Base-by-base conservation (phyloP, 371 early-diverging fungal genomes). In the Rhizopus sp. region DNA sequence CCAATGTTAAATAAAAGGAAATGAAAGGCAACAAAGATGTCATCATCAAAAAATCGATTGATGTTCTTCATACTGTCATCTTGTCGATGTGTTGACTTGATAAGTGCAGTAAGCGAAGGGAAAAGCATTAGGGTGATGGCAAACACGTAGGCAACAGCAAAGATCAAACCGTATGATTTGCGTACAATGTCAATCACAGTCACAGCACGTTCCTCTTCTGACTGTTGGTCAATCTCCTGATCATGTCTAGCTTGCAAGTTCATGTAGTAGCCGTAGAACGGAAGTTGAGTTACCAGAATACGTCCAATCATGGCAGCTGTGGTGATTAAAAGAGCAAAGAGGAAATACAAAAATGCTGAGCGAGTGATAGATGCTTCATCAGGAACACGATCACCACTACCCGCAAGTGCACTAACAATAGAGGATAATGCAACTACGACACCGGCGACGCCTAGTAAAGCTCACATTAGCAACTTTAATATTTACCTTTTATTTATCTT, bases 1-100 rank as follows among this genome's bases (percentile, higher is more conserved):
- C 90, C 92, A 9, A 87, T 16, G 63, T 89, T 90, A 68, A 81
- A 93, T 7, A 83, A 50, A 44, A 93, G 68, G 63, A 92, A 93
- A 59, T 89, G 89, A 55, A 90, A 75, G 8, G 89, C 87, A 17
- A 88, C 77, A 70, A 92, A 88, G 33, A 89, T 65, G 59, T 86
- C 84, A 50, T 83, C 80, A 41, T 73, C 73, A 34, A 78, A 66
- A 63, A 76, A 57, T 38, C 69, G 41, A 46, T 64, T 59, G 15
- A 57, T 59, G 12, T 53, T 58, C 34, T 50, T 44, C 13, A 38
- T 30, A 39, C 17, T 49, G 29, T 68, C 55, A 57, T 10, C 57
- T 48, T 34, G 64, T 42, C 72, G 68, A 9, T 45, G 51, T 8
- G 72, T 66, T 0, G 92, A 89, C 40, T 80, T 82, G 60, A 91